Conservation (phyloP, 768 basidiomycete species). For the Serendipita sp. region DNA sequence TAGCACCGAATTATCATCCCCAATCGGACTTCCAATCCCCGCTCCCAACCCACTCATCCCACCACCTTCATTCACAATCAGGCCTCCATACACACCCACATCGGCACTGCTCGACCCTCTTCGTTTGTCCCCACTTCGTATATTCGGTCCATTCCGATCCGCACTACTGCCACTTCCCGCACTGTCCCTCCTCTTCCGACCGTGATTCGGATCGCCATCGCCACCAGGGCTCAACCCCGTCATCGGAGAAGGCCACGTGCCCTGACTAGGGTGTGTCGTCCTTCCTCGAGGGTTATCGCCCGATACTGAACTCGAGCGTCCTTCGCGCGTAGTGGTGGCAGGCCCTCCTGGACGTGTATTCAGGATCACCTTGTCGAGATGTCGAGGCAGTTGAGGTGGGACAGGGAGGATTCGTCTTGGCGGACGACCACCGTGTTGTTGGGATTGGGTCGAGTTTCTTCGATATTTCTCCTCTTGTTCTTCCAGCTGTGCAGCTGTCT, state of each 20-base stretch:
- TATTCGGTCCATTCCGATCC: neutral
- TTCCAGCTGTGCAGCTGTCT: conserved; percentile 55
- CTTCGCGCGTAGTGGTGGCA: conserved; percentile 22
- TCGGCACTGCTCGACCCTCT: neutral
- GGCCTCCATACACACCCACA: neutral
- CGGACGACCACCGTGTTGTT: conserved; percentile 14
- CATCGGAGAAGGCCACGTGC: neutral
- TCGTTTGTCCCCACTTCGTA: neutral
- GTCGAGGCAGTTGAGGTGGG: conserved; percentile 75
- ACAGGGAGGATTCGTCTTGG: conserved; percentile 57
- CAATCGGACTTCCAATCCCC: conserved; percentile 17
- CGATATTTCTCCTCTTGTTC: conserved; percentile 57
- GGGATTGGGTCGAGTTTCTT: conserved; percentile 21
- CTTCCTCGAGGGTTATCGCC: neutral
- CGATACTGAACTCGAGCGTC: conserved; percentile 14
- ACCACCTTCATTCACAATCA: neutral
- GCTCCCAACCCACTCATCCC: conserved; percentile 9
- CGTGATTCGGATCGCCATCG: neutral
- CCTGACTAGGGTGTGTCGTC: neutral
- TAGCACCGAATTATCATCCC: conserved; percentile 80
- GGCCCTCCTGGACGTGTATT: conserved; percentile 33
- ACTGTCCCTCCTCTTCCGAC: neutral
- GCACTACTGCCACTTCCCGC: neutral
- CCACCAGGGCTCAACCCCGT: neutral
- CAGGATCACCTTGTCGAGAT: conserved; percentile 86